Base-by-base conservation (phyloP, 768 basidiomycete genomes). In the Kwoniella sp. region DNA sequence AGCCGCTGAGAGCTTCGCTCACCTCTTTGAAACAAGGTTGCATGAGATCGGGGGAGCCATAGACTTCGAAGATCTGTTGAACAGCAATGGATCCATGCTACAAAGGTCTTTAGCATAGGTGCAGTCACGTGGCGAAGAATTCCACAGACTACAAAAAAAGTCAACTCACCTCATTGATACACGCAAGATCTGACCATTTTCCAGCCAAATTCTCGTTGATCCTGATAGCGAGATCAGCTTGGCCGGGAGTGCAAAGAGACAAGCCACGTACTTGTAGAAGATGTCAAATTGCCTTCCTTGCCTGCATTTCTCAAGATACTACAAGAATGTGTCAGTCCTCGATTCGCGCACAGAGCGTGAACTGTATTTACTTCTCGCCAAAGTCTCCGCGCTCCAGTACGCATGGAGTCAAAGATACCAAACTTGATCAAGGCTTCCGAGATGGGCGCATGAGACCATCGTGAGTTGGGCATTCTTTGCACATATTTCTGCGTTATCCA, bases 31-130 rank as follows among this genome's bases (percentile, higher is more conserved):
- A 69, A 52, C 72, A 74, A 25, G 77, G 77, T 17, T 76, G 63
- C 71, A 73, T 79, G 22, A 72, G 52, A 2, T 65, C 69, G 17
- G 59, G 63, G 15, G 70, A 69, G 10, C 73, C 73, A 64, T 70
- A 79, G 2, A 73, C 70, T 25, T 79, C 77, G 46, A 77, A 77
- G 7, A 79, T 73, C 49, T 79, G 77, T 53, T 79, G 77, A 36
- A 76, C 75, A 1, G 75, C 72, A 50, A 79, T 79, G 2, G 70
- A 70, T 30, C 70, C 70, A 49, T 77, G 70, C 72, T 73, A 36
- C 1, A 0, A 33, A 7, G 17, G 22, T 30, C 22, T 48, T 71
- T 49, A 68, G 64, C 50, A 50, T 2, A 50, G 54, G 40, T 26
- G 37, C 33, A 6, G 33, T 33, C 13, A n/a, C n/a, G n/a, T n/a